Base-by-base conservation (phyloP, 768 basidiomycete species). In the Amanita polypyramis region DNA sequence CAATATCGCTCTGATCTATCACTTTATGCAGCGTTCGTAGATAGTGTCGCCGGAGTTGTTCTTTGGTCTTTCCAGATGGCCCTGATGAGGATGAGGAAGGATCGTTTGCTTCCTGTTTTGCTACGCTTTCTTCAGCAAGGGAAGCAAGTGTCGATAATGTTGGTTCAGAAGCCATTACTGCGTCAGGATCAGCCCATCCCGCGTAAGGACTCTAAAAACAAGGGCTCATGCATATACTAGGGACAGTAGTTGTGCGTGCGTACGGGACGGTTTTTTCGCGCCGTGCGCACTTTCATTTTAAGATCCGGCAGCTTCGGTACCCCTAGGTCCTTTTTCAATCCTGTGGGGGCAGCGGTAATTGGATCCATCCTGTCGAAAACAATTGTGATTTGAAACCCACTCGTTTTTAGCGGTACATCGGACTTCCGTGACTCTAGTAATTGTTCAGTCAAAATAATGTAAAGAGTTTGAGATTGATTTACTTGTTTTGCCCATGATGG, bases 1-100 rank as follows among this genome's bases (percentile, higher is more conserved):
- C 66, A 27, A 99, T 86, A 60, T 98, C 94, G 54, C 86, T 84
- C 58, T 93, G 75, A 54, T 96, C 93, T 51, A 98, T 85, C 38
- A 99, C 95, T 66, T 88, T 92, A 65, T 91, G 82, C 19, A 98
- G 65, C 1, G 84, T 74, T 33, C 85, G 79, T 40, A 94, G 67
- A 57, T 91, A 89, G 55, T 88, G 75, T 47, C 76, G 74, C 25
- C 83, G 77, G 21, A 80, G 60, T 53, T 87, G 85, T 55, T 85
- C 81, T 54, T 75, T 84, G 5, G 79, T 83, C 60, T 75, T 82
- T 33, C 21, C 47, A 21, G 45, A 37, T 15, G 33, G 42, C 23
- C 39, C 36, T 36, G 35, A 27, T 27, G 9, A 41, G 17, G 44
- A 45, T 3, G 37, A 39, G 9, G 47, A 48, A n/a, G 27, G 30